Base-by-base conservation (phyloP, 1,284 basidiomycete genomes). In the Vanrija pseudolonga region DNA sequence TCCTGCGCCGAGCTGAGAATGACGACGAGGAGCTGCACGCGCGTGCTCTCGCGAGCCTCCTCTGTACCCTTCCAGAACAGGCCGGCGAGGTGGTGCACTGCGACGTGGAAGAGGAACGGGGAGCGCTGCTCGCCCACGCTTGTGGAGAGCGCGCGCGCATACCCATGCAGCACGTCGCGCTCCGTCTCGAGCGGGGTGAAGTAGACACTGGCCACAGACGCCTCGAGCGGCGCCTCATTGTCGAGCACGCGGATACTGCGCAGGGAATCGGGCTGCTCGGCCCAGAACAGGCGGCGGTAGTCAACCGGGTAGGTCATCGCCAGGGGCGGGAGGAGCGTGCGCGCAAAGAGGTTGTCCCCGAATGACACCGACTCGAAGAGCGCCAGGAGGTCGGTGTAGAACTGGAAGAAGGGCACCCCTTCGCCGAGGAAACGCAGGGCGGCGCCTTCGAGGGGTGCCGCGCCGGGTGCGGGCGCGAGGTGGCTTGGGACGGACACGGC, bases 361-460 rank as follows among this genome's bases (percentile, higher is more conserved):
- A 95, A 94, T 2, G 94, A 98, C 58, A 94, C 85, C 1, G 90
- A 83, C 64, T 93, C 90, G 77, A 93, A 98, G 8, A 98, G 78
- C 0, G 83, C 86, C 47, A 96, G 80, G 62, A 97, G 87, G 72
- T 97, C 93, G 24, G 89, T 89, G 78, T 94, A 98, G 69, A 89
- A 89, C 70, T 96, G 92, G 78, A 87, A 97, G 80, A 96, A 97
- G 0, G 91, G 89, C 1, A 59, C 72, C 2, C 80, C 79, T 3
- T 78, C 46, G 0, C 86, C 85, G 7, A 92, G 82, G 74, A 89
- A 87, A 9, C 79, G 78, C 11, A 68, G 63, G 2, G 88, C 80
- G 2, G 82, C 83, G 7, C 73, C 66, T 65, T 92, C 90, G 40
- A 92, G 74, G 38, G 78, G 71, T 4, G 62, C 48, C 4, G 23